These are phyloP conservation scores for Apiospora pterosperma DNA, from an alignment of 2,329 filamentous ascomycete genomes.

Conservation along the genomic window DNA sequence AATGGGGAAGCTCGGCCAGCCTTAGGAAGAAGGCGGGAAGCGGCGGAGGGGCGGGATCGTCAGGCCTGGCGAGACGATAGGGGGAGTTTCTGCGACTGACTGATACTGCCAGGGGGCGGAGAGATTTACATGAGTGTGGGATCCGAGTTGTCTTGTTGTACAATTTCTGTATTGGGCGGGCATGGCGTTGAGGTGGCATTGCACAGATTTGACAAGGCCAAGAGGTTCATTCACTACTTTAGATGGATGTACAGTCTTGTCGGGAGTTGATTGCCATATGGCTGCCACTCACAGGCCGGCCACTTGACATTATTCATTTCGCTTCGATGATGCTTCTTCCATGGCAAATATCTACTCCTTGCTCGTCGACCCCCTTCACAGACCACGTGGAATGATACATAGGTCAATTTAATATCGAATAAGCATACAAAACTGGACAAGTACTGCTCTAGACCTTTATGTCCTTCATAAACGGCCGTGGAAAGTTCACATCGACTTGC, in stretches of 20 bases:
- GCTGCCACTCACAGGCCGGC: too few species aligned
- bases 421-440: background rate
- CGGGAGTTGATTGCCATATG: too few species aligned
- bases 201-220: background rate
- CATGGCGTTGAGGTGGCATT: background rate
- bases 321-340: background rate
- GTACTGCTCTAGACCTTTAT: background rate
- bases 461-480: too few species aligned
- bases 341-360: background rate
- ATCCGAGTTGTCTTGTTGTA: background rate
- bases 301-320: background rate
- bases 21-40: conserved; percentile 29
- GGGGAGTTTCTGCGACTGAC: background rate
- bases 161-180: background rate
- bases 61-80: background rate
- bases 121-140: background rate
- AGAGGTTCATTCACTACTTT: background rate
- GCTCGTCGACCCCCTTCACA: too few species aligned
- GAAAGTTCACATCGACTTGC: background rate
- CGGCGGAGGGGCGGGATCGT: background rate
- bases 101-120: background rate
- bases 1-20: conserved; percentile 43
- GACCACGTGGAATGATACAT: too few species aligned
- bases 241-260: too few species aligned
- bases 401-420: too few species aligned